phyloP scores from a whole-genome alignment of 371 early-diverging fungal genomes.

The Lichtheimia ramosa region DNA sequence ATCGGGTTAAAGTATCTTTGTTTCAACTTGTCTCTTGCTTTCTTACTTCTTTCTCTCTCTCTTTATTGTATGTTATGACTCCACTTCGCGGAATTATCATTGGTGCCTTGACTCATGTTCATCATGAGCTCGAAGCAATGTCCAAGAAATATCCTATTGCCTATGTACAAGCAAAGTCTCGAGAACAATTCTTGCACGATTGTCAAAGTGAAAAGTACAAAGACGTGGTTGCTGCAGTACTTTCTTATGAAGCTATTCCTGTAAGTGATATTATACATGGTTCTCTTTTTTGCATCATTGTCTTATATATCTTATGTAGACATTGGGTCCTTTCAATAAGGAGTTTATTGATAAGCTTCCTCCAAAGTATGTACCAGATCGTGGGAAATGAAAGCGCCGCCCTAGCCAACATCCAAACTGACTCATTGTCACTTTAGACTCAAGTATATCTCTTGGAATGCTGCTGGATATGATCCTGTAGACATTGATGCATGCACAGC shows the following conservation, averaged over 20 bases:
- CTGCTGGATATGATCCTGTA: conserved; percentile 45
- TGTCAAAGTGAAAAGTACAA: conserved; percentile 30
- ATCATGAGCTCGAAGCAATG: conserved; percentile 24
- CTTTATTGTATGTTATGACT: background rate
- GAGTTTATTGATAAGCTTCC: conserved; percentile 37
- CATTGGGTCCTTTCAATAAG: conserved; percentile 31
- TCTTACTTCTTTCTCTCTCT: background rate
- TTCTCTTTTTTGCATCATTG: background rate
- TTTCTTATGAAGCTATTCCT: conserved; percentile 21
- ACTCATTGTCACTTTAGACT: conserved; percentile 10
- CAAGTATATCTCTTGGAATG: conserved; percentile 33
- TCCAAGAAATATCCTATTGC: conserved; percentile 19
- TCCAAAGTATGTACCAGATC: conserved; percentile 6
- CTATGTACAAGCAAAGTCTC: conserved; percentile 27
- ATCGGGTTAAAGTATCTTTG: too few relatives aligned
- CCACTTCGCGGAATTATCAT: conserved; percentile 26
- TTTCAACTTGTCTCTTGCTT: too few relatives aligned
- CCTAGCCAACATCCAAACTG: too few relatives aligned
- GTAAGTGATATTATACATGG: background rate
- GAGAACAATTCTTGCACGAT: conserved; percentile 39
- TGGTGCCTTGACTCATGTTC: conserved; percentile 36
- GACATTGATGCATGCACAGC: conserved; percentile 38
- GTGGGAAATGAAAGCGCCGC: background rate
- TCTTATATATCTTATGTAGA: background rate
- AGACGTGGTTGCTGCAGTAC: conserved; percentile 26